Percentiles rank a stretch among this genome's conserved stretches.
phyloP scores from a whole-genome alignment of 306 rosid species.

The Cucurbita moschata region DNA sequence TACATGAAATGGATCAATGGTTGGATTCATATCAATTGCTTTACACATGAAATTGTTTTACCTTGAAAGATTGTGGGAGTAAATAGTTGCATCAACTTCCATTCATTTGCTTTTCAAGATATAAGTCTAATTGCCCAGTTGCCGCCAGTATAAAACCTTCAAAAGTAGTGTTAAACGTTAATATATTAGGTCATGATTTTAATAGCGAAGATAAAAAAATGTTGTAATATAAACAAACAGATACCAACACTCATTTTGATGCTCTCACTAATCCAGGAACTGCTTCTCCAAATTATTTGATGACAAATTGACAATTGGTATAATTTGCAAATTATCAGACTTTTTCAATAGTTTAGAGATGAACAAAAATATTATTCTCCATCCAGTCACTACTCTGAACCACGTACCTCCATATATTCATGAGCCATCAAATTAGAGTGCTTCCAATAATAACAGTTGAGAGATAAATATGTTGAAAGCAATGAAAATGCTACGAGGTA shows the following conservation, averaged over 20 bases:
- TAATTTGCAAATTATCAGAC: not conserved
- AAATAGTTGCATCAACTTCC: conserved; percentile 28
- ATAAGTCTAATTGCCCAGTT: conserved; percentile 54
- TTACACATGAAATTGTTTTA: not conserved
- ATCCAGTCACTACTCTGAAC: not conserved
- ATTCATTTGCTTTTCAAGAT: conserved; percentile 35
- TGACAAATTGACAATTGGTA: not conserved
- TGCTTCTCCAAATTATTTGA: not conserved
- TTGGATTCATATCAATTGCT: too few species aligned
- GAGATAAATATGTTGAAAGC: not conserved
- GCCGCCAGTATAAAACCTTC: conserved; percentile 88
- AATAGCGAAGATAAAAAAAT: not conserved
- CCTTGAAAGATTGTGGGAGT: conserved; percentile 11
- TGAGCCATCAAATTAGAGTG: not conserved
- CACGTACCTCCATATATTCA: not conserved
- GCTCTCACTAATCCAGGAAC: not conserved
- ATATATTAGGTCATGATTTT: not conserved
- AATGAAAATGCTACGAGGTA: not conserved
- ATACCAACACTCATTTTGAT: not conserved
- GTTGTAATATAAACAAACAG: not conserved
- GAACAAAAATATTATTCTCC: not conserved
- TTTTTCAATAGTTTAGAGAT: not conserved
- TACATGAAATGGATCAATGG: too few species aligned
- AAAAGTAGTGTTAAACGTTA: conserved; percentile 8
- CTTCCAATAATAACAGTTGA: not conserved